Evolutionary conservation across 148 eudicot species (phyloP).

Genomic region (Rhododendron williamsianum): DNA sequence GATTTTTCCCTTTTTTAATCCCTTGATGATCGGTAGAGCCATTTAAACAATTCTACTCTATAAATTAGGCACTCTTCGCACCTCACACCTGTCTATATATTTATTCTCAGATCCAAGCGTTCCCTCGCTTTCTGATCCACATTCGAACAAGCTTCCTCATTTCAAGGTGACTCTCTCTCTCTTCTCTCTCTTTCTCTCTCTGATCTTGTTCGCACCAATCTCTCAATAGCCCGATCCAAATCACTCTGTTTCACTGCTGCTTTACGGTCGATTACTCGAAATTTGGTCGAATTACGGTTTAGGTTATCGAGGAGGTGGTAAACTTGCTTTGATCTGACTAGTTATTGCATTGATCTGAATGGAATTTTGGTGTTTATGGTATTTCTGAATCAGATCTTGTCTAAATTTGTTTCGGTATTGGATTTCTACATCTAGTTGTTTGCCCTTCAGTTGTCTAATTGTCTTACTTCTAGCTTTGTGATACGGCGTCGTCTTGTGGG

Average conservation of each 20-base stretch:
- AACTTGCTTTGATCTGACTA: background rate
- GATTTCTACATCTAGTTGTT: background rate
- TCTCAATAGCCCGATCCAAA: background rate
- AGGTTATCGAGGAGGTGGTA: background rate
- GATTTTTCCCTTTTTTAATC: no score
- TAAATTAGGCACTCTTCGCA: background rate
- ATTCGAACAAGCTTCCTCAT: background rate
- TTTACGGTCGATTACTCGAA: background rate
- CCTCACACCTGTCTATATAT: background rate
- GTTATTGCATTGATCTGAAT: background rate
- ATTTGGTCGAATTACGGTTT: background rate
- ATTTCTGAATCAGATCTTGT: background rate
- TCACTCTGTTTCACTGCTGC: background rate
- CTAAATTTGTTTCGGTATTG: background rate
- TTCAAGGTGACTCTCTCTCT: constrained; percentile 8
- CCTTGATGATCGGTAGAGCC: no score
- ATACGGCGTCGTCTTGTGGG: background rate
- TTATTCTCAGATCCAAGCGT: background rate
- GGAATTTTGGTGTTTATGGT: background rate
- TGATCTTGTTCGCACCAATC: constrained; percentile 9
- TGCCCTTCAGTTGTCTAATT: background rate
- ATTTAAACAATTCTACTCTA: no score
- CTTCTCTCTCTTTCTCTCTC: constrained; percentile 3
- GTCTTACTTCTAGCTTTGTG: background rate
- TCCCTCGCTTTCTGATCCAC: background rate